Base-by-base conservation (phyloP, 2,329 filamentous ascomycete species). In the Arthrobotrys megalospora region DNA sequence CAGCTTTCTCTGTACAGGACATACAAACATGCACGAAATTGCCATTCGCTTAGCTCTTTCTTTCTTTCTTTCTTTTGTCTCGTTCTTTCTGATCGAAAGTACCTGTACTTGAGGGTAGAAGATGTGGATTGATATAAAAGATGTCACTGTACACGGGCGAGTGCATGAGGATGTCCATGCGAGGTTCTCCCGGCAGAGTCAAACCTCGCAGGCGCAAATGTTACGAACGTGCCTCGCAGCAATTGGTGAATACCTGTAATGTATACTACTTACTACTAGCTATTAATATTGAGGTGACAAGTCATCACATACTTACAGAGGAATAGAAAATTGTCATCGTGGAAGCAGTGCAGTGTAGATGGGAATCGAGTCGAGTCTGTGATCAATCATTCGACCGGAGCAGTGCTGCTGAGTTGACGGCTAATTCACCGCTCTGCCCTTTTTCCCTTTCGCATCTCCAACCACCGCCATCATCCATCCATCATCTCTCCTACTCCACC, bases 121-220 rank as follows among this genome's bases (percentile, higher is more conserved):
- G 1, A 28, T 28, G 24, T 28, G 24, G 28, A 12, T 12, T 32
- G 11, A 48, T 6, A 12, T 66, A 21, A 48, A 69, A 47, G 24
- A 28, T 28, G 63, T 53, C 41, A 52, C 16, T 11, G 21, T 50
- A 45, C 5, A 47, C 5, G 52, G 32, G 21, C n/a, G 19, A 52
- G 47, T 32, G 38, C 36, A 60, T 14, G 21, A 47, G 66, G 53
- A 62, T 48, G 58, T 38, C 45, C 65, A 68, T 72, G 68, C 68
- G 70, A 66, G 62, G 70, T 75, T 62, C 63, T 36, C 7, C 47
- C 48, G 21, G 70, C 19, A 24, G 28, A 43, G 47, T 41, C 68
- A 72, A 72, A 72, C 68, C 55, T 71, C 71, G 71, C 71, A 76
- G 71, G 53, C 41, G 24, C 24, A 41, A 55, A 19, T 45, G 43